Evolutionary conservation across 345 rosid species (phyloP), one percentile per base, ranked within the genome.

Genomic region (Eucalyptus regnans): DNA sequence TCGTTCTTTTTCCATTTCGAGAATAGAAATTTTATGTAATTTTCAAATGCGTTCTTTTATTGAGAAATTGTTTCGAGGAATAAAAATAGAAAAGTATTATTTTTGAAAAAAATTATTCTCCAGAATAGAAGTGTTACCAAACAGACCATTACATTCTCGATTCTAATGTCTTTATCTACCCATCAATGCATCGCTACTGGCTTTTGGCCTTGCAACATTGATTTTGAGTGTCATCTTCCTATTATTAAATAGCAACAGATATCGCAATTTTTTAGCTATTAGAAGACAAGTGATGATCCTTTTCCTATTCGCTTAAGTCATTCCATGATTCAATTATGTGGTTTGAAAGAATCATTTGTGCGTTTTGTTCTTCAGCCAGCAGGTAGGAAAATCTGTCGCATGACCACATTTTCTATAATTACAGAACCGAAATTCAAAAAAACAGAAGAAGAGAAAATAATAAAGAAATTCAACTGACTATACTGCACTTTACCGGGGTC

Each of bases 21-120:
- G 0, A 20, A 52, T 52, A 18, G 0, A 52, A 52, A 52, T 52
- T 52, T 18, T 52, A 0, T 52, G 0, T 1, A 3, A 0, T 17
- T 0, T 7, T 2, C 1, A 52, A 52, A 52, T 1, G 0, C 0
- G 0, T 52, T 52, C 0, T 52, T 52, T 52, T 52, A 52, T 2
- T 7, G 0, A 52, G 0, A 52, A 52, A 52, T 52, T 52, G 0
- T 52, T 52, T 52, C 0, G 0, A 0, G 0, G 0, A 18, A 52
- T 18, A 52, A 0, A 52, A 52, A 52, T 52, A 52, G 4, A 52
- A 52, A 50, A 50, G 4, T 0, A 13, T 4, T 50, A 12, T 50
- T 50, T 12, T 1, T 8, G 14, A 49, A 49, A 51, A 51, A 51
- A 17, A 3, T 7, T 17, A 17, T 17, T 51, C 16, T 3, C 0